Base-by-base conservation (phyloP, 768 basidiomycete genomes). In the Boletus sp. region DNA sequence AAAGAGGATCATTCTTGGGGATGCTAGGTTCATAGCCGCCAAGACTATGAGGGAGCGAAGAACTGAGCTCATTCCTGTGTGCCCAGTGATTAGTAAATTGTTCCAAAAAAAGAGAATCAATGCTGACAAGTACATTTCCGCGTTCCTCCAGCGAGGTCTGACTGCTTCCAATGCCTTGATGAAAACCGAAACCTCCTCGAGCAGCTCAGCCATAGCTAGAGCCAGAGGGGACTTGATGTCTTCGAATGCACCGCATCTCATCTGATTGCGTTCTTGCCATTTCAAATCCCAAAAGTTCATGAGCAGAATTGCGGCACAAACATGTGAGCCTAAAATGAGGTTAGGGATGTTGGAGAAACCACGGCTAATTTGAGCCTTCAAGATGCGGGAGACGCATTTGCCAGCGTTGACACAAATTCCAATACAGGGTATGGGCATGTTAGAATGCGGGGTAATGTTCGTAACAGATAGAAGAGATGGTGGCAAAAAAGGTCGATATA, bases 401-500 rank as follows among this genome's bases (percentile, higher is more conserved):
- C 84, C 83, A 11, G 88, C 85, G 51, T 82, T 81, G 45, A 80
- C 75, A 66, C 87, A 86, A 42, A 82, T 77, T 15, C 77, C 77
- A 40, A 85, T 75, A 40, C 83, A 83, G n/a, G 78, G 85, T 49
- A 77, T 79, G 32, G 64, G 73, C 71, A 68, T 71, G 47, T 62
- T 68, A 41, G 64, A 58, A 59, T 64, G 67, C n/a, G 69, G 68
- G 17, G 63, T 54, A 17, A 64, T 57, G 54, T 61, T 59, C 14
- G 54, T 41, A 42, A 61, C 61, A 12, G 66, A 69, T 40, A 68
- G 62, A 30, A 73, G 56, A 18, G 75, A 75, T 7, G 75, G 67
- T 17, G 79, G 80, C 39, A 89, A 81, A 71, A 88, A 88, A 2
- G 86, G 84, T 32, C 89, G 82, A 66, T 89, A 84, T 32, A 91